These are phyloP conservation scores for Medicago arabica DNA, from an alignment of 306 rosid genomes.

Conservation along the genomic window DNA sequence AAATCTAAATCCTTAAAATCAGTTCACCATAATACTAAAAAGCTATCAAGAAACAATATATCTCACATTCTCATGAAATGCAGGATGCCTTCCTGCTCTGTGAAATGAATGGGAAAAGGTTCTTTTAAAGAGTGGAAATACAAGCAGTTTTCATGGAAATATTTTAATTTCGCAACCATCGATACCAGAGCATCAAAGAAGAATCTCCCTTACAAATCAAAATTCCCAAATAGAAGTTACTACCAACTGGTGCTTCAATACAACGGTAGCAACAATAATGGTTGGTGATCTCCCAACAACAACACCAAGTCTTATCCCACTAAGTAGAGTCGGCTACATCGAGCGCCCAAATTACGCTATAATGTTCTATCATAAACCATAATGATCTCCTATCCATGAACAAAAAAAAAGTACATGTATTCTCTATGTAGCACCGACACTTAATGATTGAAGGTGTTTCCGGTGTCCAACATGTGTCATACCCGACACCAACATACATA, in stretches of 20 bases:
- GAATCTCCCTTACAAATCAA: conserved; percentile 10
- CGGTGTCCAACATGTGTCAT: too few relatives aligned
- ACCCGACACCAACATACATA: too few relatives aligned
- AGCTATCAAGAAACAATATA: conserved; percentile 26
- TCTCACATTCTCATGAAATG: neutral
- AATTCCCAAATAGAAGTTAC: neutral
- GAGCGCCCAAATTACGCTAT: too few relatives aligned
- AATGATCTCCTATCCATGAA: too few relatives aligned
- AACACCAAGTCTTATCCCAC: too few relatives aligned
- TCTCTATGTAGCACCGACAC: too few relatives aligned
- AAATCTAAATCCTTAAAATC: conserved; percentile 1
- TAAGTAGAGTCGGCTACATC: too few relatives aligned
- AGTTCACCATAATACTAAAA: conserved; percentile 19
- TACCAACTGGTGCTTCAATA: conserved; percentile 15
- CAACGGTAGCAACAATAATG: conserved; percentile 11
- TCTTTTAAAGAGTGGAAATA: too few relatives aligned
- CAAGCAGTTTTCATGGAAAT: too few relatives aligned
- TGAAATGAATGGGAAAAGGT: neutral
- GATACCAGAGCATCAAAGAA: conserved; percentile 27
- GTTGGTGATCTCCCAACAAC: conserved; percentile 25
- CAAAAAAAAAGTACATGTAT: too few relatives aligned
- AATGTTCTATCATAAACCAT: too few relatives aligned
- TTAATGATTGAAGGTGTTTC: too few relatives aligned
- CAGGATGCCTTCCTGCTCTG: conserved; percentile 20
- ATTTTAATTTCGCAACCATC: neutral